Evolutionary conservation across 306 rosid species (phyloP).

Genomic region (Pterocarpus santalinus): DNA sequence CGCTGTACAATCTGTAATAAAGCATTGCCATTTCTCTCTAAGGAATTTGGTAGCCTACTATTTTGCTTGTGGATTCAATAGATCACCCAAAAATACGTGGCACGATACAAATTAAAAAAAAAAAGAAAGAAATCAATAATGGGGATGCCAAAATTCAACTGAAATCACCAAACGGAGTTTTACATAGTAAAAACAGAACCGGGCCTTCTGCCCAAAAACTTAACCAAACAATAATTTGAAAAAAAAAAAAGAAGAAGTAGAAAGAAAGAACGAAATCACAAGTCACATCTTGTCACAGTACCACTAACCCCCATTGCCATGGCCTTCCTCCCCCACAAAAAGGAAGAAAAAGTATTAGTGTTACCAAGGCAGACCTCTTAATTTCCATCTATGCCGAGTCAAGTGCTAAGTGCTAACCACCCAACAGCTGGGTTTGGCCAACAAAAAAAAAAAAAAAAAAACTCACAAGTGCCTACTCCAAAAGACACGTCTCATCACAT

Average conservation of each 20-base stretch:
- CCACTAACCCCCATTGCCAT: not conserved
- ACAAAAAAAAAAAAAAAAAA: not conserved
- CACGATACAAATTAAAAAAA: not conserved
- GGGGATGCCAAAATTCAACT: not conserved
- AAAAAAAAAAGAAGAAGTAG: not conserved
- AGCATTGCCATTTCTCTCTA: too few species aligned
- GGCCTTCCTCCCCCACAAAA: conserved; percentile 4
- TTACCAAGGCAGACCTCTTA: not conserved
- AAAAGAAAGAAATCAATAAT: not conserved
- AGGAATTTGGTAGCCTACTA: too few species aligned
- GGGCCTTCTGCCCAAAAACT: conserved; percentile 27
- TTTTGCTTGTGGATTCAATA: too few species aligned
- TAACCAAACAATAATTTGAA: too few species aligned
- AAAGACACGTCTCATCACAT: not conserved
- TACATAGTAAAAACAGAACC: conserved; percentile 35
- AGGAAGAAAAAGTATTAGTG: not conserved
- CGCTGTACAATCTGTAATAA: too few species aligned
- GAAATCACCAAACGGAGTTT: conserved; percentile 12
- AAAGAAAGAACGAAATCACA: conserved; percentile 19
- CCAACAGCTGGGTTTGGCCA: conserved; percentile 8
- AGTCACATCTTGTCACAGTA: conserved; percentile 4
- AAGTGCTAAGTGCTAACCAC: conserved; percentile 24
- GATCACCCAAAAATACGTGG: not conserved
- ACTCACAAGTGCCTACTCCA: not conserved
- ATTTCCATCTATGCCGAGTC: not conserved